These are phyloP conservation scores for Ganoderma boninense DNA, from an alignment of 1,284 basidiomycete species.

Conservation along the genomic window DNA sequence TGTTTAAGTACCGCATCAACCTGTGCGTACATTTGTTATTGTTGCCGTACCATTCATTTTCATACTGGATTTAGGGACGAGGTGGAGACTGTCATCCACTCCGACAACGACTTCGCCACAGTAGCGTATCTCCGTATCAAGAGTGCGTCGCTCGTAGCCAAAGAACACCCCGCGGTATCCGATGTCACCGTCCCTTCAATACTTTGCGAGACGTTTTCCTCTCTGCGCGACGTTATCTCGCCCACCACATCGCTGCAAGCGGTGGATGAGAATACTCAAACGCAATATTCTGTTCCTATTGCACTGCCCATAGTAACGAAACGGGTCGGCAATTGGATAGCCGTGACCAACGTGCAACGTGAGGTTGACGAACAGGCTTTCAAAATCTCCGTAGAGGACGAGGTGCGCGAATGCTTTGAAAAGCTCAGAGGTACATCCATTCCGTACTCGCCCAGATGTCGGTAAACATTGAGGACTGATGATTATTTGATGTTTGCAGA, in stretches of 20 bases:
- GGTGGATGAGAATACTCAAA: not conserved
- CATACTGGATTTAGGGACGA: constrained; percentile 54
- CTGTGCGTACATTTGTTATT: constrained; percentile 58
- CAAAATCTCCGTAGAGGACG: constrained; percentile 60
- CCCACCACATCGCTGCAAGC: not conserved
- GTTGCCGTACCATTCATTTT: not conserved
- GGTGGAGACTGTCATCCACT: constrained; percentile 78
- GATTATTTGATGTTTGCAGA: constrained; percentile 46
- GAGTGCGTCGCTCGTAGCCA: constrained; percentile 66
- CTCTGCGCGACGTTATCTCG: constrained; percentile 37
- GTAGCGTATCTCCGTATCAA: constrained; percentile 90
- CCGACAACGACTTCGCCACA: constrained; percentile 79
- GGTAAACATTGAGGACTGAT: constrained; percentile 10
- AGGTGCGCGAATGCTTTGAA: constrained; percentile 69
- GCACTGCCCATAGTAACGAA: constrained; percentile 3
- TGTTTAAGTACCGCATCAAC: constrained; percentile 84
- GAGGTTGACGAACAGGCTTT: constrained; percentile 18
- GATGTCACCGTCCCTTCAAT: constrained; percentile 55
- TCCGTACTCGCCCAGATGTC: not conserved
- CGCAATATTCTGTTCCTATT: not conserved
- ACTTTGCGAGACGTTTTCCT: constrained; percentile 53
- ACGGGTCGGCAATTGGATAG: constrained; percentile 58
- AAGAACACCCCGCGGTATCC: constrained; percentile 42
- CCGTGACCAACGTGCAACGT: constrained; percentile 62
- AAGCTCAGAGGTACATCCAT: constrained; percentile 59